A percentile compares a stretch with the other conserved stretches of the same genome.
Conservation (phyloP, 2,329 filamentous ascomycete species). For the Biscogniauxia mediterranea region DNA sequence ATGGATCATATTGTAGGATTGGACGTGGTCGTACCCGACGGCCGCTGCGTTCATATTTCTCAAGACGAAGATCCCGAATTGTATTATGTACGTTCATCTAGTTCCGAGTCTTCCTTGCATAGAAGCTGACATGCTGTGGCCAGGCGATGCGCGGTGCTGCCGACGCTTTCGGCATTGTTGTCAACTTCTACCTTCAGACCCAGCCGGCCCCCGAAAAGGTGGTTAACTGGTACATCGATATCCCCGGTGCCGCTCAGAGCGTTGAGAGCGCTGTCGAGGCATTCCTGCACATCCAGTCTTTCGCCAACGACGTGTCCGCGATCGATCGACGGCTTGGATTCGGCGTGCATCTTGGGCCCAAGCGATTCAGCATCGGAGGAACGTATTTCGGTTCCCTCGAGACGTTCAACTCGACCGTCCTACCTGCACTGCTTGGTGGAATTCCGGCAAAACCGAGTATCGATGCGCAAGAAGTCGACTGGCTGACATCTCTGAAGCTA, state of each 20-base stretch:
- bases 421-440: slow-evolving; percentile 24
- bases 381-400: slow-evolving; percentile 31
- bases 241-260: slow-evolving; percentile 13
- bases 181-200: slow-evolving; percentile 36
- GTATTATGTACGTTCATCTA: slow-evolving; percentile 27
- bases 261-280: slow-evolving; percentile 19
- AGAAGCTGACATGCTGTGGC: background rate
- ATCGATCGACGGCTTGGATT: slow-evolving; percentile 33
- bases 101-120: too few species aligned
- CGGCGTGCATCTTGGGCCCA: slow-evolving; percentile 21
- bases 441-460: slow-evolving; percentile 15
- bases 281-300: slow-evolving; percentile 29
- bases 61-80: slow-evolving; percentile 21
- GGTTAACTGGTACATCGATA: slow-evolving; percentile 34
- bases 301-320: slow-evolving; percentile 32
- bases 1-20: slow-evolving; percentile 50
- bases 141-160: slow-evolving; percentile 42
- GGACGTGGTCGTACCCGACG: slow-evolving; percentile 43
- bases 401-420: slow-evolving; percentile 25
- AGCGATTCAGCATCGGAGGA: slow-evolving; percentile 31
- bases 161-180: slow-evolving; percentile 39
- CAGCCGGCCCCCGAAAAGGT: slow-evolving; percentile 33
- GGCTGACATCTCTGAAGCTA: slow-evolving; percentile 21
- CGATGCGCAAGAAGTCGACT: slow-evolving; percentile 16
- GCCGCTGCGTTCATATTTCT: slow-evolving; percentile 18